Evolutionary conservation across 495 filamentous ascomycete genomes (phyloP), one percentile per base, ranked within the genome.

Genomic region (Penicillium goetzii): DNA sequence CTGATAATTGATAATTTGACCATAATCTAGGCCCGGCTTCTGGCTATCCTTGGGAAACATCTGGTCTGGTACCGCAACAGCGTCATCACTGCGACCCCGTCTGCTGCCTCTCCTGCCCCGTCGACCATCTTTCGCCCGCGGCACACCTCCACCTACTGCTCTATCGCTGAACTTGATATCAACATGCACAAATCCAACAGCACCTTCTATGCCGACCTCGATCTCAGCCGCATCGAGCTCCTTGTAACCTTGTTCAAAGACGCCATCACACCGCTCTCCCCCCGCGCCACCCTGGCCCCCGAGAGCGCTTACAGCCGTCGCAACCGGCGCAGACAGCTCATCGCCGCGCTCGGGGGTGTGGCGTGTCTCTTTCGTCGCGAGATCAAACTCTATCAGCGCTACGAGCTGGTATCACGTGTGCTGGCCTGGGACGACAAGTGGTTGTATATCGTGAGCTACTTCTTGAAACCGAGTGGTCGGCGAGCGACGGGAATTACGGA

Each of bases 101-200:
- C 25, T 33, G 19, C 26, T 17, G 52, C 33, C 32, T 34, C 52
- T 34, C 19, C 52, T n/a, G 28, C 52, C 68, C 69, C 71, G 8
- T 81, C 83, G 2, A 58, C 82, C 38, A 80, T 86, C 28, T 78
- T 75, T 19, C 62, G 41, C 15, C 15, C 15, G 15, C 67, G 34
- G 72, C 78, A 26, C 75, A 76, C 64, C 72, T 77, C 19, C 67
- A 74, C 0, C 72, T 89, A 8, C 78, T 84, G 41, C 41, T 45
- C 41, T 3, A 45, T 21, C 41, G 41, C 19, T 66, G 91, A 94
- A 73, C 86, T 83, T 69, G 91, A 95, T 76, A 90, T 92, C 78
- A 94, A 95, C 79, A 61, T 91, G 40, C 91, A 95, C 83, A 95
- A 95, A 71, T 89, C 85, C 66, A 95, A 95, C 79, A 85, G 80